Conservation (phyloP, 192 early-diverging fungal genomes). For the Mortierella antarctica region DNA sequence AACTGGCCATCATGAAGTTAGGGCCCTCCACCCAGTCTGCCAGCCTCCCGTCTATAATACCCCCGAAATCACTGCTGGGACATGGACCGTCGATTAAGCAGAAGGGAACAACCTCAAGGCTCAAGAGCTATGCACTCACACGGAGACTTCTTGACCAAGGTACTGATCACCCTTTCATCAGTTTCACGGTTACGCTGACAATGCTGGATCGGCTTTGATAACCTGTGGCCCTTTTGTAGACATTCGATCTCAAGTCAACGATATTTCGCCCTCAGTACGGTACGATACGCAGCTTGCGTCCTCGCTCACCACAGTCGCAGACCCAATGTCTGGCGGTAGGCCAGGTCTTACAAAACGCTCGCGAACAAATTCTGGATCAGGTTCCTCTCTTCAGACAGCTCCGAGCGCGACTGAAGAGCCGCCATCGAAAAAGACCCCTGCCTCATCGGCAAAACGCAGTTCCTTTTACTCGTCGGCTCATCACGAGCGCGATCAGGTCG, state of each 20-base stretch:
- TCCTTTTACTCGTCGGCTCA: neutral
- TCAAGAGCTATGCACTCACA: conserved; percentile 2
- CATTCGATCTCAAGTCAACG: conserved; percentile 27
- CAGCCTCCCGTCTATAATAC: neutral
- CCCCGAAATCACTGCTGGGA: conserved; percentile 28
- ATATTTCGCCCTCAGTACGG: conserved; percentile 7
- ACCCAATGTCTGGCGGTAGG: neutral
- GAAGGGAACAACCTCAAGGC: neutral
- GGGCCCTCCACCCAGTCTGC: neutral
- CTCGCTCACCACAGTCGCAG: too few relatives aligned
- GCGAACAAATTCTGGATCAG: neutral
- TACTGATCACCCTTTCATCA: neutral
- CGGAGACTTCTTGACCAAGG: conserved; percentile 23
- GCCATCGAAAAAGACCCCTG: neutral
- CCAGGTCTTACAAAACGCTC: neutral
- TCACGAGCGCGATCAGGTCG: neutral
- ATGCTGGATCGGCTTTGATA: neutral
- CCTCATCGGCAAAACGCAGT: conserved; percentile 13
- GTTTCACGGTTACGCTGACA: too few relatives aligned
- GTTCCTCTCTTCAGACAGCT: neutral
- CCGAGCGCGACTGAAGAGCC: neutral
- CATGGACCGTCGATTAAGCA: conserved; percentile 12
- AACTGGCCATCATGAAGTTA: conserved; percentile 4
- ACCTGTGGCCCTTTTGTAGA: neutral
- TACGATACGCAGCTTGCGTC: too few relatives aligned